Conservation (phyloP, 169 alveolate species). For the Cryptosporidium meleagridis region DNA sequence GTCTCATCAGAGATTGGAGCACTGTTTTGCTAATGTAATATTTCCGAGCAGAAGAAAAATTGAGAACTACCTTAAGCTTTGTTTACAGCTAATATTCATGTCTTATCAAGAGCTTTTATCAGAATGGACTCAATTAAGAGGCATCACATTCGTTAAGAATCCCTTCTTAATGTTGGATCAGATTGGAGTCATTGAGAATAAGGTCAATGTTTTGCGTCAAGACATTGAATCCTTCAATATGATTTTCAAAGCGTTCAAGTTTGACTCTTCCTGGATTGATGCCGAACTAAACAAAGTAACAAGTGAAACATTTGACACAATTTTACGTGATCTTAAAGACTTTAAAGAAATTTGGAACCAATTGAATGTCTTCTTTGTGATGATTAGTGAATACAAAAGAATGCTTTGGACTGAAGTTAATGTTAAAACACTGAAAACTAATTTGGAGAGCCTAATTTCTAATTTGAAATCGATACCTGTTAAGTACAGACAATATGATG, state of each 20-base stretch:
- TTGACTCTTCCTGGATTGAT: constrained; percentile 51
- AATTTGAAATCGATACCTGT: constrained; percentile 87
- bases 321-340: constrained; percentile 88
- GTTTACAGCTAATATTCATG: constrained; percentile 15
- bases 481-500: constrained; percentile 91
- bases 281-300: constrained; percentile 11
- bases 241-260: constrained; percentile 22
- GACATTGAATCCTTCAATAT: constrained; percentile 20
- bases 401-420: constrained; percentile 87
- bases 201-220: constrained; percentile 2
- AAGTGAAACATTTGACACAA: constrained; percentile 85
- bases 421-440: constrained; percentile 87
- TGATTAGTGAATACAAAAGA: constrained; percentile 73
- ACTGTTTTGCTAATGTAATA: constrained; percentile 28
- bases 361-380: constrained; percentile 81
- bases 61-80: constrained; percentile 10
- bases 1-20: constrained; percentile 83
- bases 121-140: constrained; percentile 34
- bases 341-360: constrained; percentile 92
- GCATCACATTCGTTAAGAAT: constrained; percentile 46
- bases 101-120: constrained; percentile 11
- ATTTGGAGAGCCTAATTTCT: constrained; percentile 88
- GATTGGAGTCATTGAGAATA: constrained; percentile 30
- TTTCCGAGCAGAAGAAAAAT: constrained; percentile 39
- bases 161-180: constrained; percentile 52